A percentile compares a stretch with the other conserved stretches of the same genome.
These are phyloP conservation scores for Musa schizocarpa DNA, from an alignment of 176 grass and related monocot genomes.

Conservation along the genomic window DNA sequence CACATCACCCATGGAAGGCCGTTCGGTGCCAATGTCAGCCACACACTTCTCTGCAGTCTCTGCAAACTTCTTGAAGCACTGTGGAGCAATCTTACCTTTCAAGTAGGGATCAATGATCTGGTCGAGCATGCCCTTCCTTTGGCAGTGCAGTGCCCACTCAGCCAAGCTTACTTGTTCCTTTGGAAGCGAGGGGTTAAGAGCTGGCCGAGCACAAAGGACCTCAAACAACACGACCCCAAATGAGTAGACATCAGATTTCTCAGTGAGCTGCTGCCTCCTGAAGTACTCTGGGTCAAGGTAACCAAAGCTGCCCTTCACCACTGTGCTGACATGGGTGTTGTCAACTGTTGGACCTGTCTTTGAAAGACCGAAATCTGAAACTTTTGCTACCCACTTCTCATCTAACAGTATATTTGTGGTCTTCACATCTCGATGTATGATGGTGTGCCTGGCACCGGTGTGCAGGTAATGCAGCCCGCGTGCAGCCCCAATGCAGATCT, in stretches of 20 bases:
- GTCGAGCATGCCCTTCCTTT: conserved; percentile 46
- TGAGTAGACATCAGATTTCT: conserved; percentile 77
- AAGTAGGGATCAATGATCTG: conserved; percentile 52
- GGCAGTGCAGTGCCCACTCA: conserved; percentile 56
- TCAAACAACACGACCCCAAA: conserved; percentile 72
- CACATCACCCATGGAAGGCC: conserved; percentile 60
- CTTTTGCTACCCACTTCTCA: conserved; percentile 59
- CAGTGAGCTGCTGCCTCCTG: conserved; percentile 45
- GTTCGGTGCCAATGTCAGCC: conserved; percentile 36
- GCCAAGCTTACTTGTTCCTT: conserved; percentile 69
- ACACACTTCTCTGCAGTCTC: conserved; percentile 56
- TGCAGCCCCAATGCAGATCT: conserved; percentile 65
- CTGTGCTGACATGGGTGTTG: conserved; percentile 62
- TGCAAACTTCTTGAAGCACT: conserved; percentile 48
- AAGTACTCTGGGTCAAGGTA: conserved; percentile 76
- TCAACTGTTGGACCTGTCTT: conserved; percentile 48
- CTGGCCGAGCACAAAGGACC: conserved; percentile 44
- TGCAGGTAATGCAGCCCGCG: conserved; percentile 59
- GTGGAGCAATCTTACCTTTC: conserved; percentile 42
- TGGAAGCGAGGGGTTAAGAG: conserved; percentile 27
- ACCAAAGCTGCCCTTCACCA: conserved; percentile 68
- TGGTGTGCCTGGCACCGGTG: conserved; percentile 53
- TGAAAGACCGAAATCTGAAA: conserved; percentile 65
- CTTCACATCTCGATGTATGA: conserved; percentile 82
- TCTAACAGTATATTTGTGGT: conserved; percentile 63